Percentiles rank a stretch among this genome's conserved stretches.
These are phyloP conservation scores for Paxillus ammoniavirescens DNA, from an alignment of 768 basidiomycete genomes.

Conservation along the genomic window DNA sequence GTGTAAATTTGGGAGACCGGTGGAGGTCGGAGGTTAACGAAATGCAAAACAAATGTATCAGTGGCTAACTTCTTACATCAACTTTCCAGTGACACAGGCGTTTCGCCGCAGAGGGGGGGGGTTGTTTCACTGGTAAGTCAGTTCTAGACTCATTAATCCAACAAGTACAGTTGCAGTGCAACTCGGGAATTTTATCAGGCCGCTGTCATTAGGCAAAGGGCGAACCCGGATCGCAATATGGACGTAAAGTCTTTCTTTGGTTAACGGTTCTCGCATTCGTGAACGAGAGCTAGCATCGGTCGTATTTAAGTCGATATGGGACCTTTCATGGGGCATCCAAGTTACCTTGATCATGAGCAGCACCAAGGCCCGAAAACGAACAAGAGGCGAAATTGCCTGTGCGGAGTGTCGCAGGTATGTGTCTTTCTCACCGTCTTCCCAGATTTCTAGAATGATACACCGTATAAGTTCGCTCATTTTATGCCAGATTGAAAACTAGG, in stretches of 20 bases:
- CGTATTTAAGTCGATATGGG: slow-evolving; percentile 2
- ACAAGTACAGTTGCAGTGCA: background rate
- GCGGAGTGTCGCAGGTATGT: slow-evolving; percentile 31
- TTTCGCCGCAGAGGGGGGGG: background rate
- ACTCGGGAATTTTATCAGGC: background rate
- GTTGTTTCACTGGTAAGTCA: too few relatives aligned
- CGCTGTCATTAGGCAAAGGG: background rate
- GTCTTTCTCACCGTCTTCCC: background rate
- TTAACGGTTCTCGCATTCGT: too few relatives aligned
- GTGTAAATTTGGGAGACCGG: too few relatives aligned
- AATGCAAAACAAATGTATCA: too few relatives aligned
- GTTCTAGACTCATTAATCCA: background rate
- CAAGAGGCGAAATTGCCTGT: slow-evolving; percentile 29
- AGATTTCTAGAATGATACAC: background rate
- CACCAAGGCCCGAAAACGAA: slow-evolving; percentile 23
- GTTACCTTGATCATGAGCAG: slow-evolving; percentile 8
- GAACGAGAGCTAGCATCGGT: background rate
- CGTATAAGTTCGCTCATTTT: background rate
- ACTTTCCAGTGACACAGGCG: background rate
- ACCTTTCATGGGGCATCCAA: background rate
- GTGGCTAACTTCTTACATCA: too few relatives aligned
- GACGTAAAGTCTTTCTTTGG: too few relatives aligned
- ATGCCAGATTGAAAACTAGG: slow-evolving; percentile 25
- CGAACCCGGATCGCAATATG: background rate
- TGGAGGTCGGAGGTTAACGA: too few relatives aligned